Evolutionary conservation across 2,329 filamentous ascomycete species (phyloP).

Genomic region (Paracoccidioides brasiliensis): DNA sequence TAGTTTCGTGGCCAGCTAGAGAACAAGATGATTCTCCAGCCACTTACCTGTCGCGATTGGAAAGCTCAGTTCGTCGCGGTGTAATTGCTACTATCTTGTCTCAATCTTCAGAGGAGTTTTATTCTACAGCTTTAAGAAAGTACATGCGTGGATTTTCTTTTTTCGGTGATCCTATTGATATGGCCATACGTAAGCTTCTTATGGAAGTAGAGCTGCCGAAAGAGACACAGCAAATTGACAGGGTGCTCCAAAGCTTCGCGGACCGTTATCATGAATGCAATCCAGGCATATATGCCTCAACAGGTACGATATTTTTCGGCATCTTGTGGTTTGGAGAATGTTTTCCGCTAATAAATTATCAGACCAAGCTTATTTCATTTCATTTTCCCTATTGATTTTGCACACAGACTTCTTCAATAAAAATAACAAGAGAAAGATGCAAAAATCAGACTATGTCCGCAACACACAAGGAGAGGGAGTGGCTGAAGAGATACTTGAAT

Average conservation of each 20-base stretch:
- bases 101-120: conserved; percentile 76
- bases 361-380: conserved; percentile 96
- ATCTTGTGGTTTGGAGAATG: neutral
- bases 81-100: conserved; percentile 75
- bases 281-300: conserved; percentile 78
- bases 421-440: conserved; percentile 99
- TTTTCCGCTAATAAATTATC: conserved; percentile 7
- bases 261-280: conserved; percentile 98
- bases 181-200: conserved; percentile 87
- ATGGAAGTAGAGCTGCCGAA: conserved; percentile 96
- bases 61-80: conserved; percentile 66
- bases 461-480: conserved; percentile 86
- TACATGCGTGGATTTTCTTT: conserved; percentile 94
- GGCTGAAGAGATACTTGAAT: conserved; percentile 84
- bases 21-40: conserved; percentile 81
- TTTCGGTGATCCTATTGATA: conserved; percentile 94
- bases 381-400: conserved; percentile 88
- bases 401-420: conserved; percentile 99
- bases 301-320: conserved; percentile 34
- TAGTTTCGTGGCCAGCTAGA: conserved; percentile 51
- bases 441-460: conserved; percentile 86
- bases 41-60: conserved; percentile 72
- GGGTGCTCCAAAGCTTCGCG: conserved; percentile 84
- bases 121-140: conserved; percentile 69
- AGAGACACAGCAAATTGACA: conserved; percentile 95